Evolutionary conservation across 1,139 yeast genomes (phyloP).

Genomic region (Fermentozyma sake): DNA sequence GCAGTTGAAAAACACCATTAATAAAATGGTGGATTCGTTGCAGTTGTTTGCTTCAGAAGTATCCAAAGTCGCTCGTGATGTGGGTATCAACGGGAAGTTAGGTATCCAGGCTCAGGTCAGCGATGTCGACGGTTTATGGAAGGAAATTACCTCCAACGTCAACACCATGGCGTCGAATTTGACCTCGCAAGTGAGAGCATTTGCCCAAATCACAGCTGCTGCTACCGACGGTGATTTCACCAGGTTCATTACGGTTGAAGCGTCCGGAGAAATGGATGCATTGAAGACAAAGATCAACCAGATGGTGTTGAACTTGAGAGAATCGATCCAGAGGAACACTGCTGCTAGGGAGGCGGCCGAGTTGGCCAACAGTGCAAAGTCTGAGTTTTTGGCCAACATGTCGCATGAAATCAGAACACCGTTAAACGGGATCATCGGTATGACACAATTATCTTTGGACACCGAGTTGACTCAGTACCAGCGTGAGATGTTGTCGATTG

Average conservation of each 20-base stretch:
- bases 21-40: constrained; percentile 88
- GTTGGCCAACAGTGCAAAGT: constrained; percentile 83
- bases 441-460: constrained; percentile 84
- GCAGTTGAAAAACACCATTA: constrained; percentile 74
- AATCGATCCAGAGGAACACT: constrained; percentile 84
- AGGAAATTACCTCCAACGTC: constrained; percentile 87
- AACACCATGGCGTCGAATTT: constrained; percentile 90
- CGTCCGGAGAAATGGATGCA: constrained; percentile 92
- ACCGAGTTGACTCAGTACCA: constrained; percentile 86
- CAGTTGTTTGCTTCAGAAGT: constrained; percentile 87
- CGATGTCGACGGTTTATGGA: constrained; percentile 90
- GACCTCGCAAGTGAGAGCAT: constrained; percentile 89
- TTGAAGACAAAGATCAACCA: constrained; percentile 85
- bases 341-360: constrained; percentile 95
- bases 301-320: constrained; percentile 85
- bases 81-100: constrained; percentile 87
- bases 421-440: constrained; percentile 88
- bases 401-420: constrained; percentile 92
- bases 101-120: constrained; percentile 90
- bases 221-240: constrained; percentile 94
- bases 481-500: constrained; percentile 84
- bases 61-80: constrained; percentile 85
- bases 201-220: constrained; percentile 90
- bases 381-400: constrained; percentile 87
- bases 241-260: constrained; percentile 84